phyloP scores from a whole-genome alignment of 139 green algal genomes.

The Penium margaritaceum region DNA sequence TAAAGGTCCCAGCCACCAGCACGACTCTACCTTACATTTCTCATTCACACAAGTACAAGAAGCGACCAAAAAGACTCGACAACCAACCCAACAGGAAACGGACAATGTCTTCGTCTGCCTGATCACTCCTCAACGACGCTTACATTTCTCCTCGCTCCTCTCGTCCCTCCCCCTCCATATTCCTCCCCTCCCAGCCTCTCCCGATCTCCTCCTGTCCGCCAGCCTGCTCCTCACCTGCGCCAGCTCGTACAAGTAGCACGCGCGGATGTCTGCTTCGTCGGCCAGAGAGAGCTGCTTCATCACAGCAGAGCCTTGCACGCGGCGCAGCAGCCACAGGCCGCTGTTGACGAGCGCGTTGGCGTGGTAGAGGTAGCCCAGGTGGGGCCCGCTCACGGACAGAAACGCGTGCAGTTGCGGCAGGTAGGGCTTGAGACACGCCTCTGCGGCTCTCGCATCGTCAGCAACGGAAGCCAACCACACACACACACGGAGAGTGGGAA shows the following conservation, averaged over 20 bases:
- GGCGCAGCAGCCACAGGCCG: conserved; percentile 54
- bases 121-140: not conserved
- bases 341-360: conserved; percentile 54
- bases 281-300: conserved; percentile 63
- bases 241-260: conserved; percentile 64
- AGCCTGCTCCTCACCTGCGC: conserved; percentile 8
- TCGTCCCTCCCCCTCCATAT: not conserved
- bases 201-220: not conserved
- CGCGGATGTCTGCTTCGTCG: conserved; percentile 46
- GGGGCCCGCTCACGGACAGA: conserved; percentile 57
- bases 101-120: not conserved
- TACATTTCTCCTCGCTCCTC: not conserved
- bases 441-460: too few species aligned
- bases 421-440: conserved; percentile 48
- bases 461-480: too few species aligned
- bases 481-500: too few species aligned
- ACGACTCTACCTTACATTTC: too few species aligned
- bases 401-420: conserved; percentile 53
- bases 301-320: conserved; percentile 27
- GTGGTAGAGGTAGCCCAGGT: conserved; percentile 63
- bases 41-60: not conserved
- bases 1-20: too few species aligned
- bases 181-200: not conserved
- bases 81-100: not conserved
- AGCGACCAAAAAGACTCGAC: not conserved